Percentiles rank a stretch among this genome's conserved stretches.
Conservation (phyloP, 2,329 filamentous ascomycete genomes). For the Exophiala mesophila region DNA sequence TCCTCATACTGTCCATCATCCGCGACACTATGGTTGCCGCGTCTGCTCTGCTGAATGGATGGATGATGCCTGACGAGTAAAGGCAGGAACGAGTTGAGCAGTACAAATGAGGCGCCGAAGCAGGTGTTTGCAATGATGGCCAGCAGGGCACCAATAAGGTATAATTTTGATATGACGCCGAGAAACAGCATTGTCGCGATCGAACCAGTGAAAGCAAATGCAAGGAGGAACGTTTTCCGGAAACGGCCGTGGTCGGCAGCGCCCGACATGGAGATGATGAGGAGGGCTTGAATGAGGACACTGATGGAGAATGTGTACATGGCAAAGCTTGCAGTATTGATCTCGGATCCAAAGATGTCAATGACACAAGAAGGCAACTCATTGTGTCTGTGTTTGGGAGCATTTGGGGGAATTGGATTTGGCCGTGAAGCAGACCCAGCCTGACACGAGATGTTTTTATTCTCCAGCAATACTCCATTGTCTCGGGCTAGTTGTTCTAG, state of each 20-base stretch:
- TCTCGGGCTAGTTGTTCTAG: slow-evolving; percentile 90
- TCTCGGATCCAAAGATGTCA: slow-evolving; percentile 71
- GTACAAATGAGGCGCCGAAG: slow-evolving; percentile 89
- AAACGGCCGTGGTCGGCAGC: slow-evolving; percentile 92
- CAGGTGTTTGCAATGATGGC: slow-evolving; percentile 90
- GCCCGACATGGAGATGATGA: slow-evolving; percentile 94
- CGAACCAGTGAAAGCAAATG: slow-evolving; percentile 79
- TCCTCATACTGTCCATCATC: slow-evolving; percentile 12
- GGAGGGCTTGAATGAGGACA: slow-evolving; percentile 78
- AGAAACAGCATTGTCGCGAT: slow-evolving; percentile 84
- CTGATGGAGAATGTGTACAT: slow-evolving; percentile 98
- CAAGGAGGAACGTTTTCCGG: slow-evolving; percentile 78
- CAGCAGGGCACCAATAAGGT: slow-evolving; percentile 74
- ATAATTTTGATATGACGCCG: slow-evolving; percentile 67
- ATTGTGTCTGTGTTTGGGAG: slow-evolving; percentile 15
- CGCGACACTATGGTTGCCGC: background rate
- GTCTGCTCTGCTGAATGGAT: slow-evolving; percentile 30
- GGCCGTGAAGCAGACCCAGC: slow-evolving; percentile 36
- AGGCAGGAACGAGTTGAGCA: slow-evolving; percentile 91
- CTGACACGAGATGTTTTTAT: slow-evolving; percentile 70
- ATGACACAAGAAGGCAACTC: slow-evolving; percentile 60
- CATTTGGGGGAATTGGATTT: slow-evolving; percentile 24
- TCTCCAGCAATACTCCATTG: slow-evolving; percentile 77
- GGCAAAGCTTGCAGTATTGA: slow-evolving; percentile 95
- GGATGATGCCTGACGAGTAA: slow-evolving; percentile 85